These are phyloP conservation scores for Fusarium goolgardi DNA, from an alignment of 2,329 filamentous ascomycete species.

Conservation along the genomic window DNA sequence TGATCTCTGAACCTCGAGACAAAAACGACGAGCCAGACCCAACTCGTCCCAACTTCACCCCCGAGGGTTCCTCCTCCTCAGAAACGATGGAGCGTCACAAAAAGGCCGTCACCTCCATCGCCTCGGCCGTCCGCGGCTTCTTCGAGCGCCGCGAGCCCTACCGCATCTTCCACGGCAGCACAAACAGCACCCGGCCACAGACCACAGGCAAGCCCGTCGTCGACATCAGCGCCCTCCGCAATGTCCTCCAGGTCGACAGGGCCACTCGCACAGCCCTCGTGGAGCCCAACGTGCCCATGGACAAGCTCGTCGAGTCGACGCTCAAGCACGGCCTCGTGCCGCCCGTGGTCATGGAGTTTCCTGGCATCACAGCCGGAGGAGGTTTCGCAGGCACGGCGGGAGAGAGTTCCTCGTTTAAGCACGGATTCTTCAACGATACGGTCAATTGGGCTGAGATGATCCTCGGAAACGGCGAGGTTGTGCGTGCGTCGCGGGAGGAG, in stretches of 20 bases:
- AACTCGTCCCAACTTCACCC: not conserved
- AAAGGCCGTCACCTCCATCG: conserved; percentile 57
- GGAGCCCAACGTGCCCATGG: conserved; percentile 78
- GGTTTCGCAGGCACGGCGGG: conserved; percentile 74
- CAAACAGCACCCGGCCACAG: conserved; percentile 76
- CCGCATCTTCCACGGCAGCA: conserved; percentile 80
- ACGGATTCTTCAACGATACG: conserved; percentile 73
- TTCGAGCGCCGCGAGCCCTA: conserved; percentile 64
- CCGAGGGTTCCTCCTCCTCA: conserved; percentile 2
- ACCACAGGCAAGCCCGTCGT: conserved; percentile 66
- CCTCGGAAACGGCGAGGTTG: conserved; percentile 68
- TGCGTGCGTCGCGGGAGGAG: conserved; percentile 64
- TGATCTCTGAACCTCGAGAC: conserved; percentile 17
- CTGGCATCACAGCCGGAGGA: conserved; percentile 75
- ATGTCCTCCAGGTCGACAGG: conserved; percentile 70
- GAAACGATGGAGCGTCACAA: conserved; percentile 60
- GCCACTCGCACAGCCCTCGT: conserved; percentile 67
- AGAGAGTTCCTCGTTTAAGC: conserved; percentile 74
- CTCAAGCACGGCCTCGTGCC: conserved; percentile 67
- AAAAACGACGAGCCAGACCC: conserved; percentile 10
- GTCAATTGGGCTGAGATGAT: conserved; percentile 73
- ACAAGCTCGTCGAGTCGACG: conserved; percentile 68
- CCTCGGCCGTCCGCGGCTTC: conserved; percentile 58
- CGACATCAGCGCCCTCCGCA: conserved; percentile 73
- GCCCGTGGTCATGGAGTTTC: conserved; percentile 77